Evolutionary conservation across 768 basidiomycete genomes (phyloP), one percentile per base, ranked within the genome.

Genomic region (Xerocomellus intermedius): DNA sequence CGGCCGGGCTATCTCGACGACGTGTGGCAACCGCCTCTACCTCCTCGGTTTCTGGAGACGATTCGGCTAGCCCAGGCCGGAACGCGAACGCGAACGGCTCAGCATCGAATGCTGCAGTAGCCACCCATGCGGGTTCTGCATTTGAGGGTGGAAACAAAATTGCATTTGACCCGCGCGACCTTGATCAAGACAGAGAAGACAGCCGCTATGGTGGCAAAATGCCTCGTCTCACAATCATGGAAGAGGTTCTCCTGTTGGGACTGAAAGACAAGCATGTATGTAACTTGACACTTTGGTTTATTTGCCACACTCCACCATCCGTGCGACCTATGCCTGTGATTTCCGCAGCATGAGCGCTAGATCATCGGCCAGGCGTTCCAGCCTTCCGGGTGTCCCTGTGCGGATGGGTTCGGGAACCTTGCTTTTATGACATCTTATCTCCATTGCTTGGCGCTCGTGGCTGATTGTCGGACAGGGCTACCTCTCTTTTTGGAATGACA

Each of bases 401-500:
- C 44, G 49, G 56, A 58, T 48, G 44, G 13, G 13, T 50, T 56
- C 17, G 50, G 41, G 30, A 19, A 14, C 38, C 37, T n/a, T 55
- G 26, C 49, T 48, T 53, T 55, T 52, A 3, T 58, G 79, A 75
- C 35, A 47, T 13, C 17, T 22, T 10, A 24, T 36, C n/a, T 30
- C n/a, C 12, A 19, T 19, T 46, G 14, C 36, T 46, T 32, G 22
- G 35, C 22, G 13, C 45, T 37, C n/a, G 22, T 59, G 28, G 38
- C 61, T 66, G 43, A 69, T 35, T 6, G 10, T 57, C 19, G 8
- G 41, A 42, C 62, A 87, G 84, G 95, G 95, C 35, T 97, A 98
- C 72, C 84, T 98, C 37, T 96, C 94, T 1, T 98, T 98, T 70
- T 98, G 96, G 96, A 98, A 98, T 75, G 96, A 99, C 79, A 98